Evolutionary conservation across 2,329 filamentous ascomycete genomes (phyloP).

Genomic region (Diplodia sapinea): DNA sequence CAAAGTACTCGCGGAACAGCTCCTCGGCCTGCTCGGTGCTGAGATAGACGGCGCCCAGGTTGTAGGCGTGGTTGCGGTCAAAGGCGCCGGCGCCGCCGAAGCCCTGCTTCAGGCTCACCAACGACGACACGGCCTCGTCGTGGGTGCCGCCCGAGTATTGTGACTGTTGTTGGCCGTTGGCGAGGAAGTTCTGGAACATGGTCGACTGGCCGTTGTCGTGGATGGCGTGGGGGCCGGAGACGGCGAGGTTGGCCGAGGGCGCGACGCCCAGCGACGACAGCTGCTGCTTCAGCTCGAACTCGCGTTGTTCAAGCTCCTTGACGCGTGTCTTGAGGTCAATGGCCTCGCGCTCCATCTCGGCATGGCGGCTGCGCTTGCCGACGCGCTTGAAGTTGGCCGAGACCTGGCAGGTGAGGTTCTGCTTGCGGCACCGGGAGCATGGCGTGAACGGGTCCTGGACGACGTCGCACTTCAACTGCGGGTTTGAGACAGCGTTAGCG

Average conservation of each 20-base stretch:
- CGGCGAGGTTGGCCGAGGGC: conserved; percentile 23
- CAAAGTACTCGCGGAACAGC: conserved; percentile 77
- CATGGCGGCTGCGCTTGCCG: conserved; percentile 81
- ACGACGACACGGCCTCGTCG: conserved; percentile 30
- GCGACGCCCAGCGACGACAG: conserved; percentile 38
- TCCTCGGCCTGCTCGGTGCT: conserved; percentile 51
- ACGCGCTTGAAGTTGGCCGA: conserved; percentile 87
- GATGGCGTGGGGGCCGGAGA: conserved; percentile 59
- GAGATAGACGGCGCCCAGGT: conserved; percentile 29
- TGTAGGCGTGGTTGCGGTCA: conserved; percentile 29
- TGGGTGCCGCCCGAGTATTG: conserved; percentile 36
- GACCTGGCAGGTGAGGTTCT: conserved; percentile 83
- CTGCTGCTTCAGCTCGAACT: conserved; percentile 65
- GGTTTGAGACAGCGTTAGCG: conserved; percentile 36
- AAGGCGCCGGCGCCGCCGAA: conserved; percentile 21
- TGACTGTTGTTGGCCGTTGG: conserved; percentile 30
- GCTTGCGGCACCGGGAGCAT: conserved; percentile 77
- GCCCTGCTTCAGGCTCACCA: conserved; percentile 31
- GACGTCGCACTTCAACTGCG: conserved; percentile 80
- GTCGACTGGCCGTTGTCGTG: conserved; percentile 45
- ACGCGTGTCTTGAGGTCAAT: conserved; percentile 56
- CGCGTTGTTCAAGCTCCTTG: conserved; percentile 60
- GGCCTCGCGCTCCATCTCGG: conserved; percentile 85
- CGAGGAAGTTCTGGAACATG: conserved; percentile 29
- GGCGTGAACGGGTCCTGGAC: conserved; percentile 78